These are phyloP conservation scores for Trametes polyzona DNA, from an alignment of 1,284 basidiomycete species.

Conservation along the genomic window DNA sequence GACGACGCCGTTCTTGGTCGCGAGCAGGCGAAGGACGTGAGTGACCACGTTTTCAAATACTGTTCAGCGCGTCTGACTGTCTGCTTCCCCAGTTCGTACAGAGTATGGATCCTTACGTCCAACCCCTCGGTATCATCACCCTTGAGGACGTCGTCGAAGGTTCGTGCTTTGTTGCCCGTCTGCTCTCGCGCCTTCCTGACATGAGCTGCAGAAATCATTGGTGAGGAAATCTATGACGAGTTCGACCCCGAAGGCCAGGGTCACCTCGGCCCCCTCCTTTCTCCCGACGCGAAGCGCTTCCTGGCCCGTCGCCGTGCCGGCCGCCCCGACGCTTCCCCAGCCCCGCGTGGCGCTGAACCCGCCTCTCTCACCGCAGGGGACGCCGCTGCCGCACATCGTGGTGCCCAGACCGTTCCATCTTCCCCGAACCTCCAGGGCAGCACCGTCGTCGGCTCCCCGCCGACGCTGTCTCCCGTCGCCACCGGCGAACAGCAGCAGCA, in stretches of 20 bases:
- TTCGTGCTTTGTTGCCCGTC: conserved; percentile 31
- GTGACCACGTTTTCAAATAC: conserved; percentile 18
- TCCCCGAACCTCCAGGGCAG: conserved; percentile 10
- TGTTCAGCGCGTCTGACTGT: neutral
- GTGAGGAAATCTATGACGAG: conserved; percentile 90
- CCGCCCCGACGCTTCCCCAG: conserved; percentile 12
- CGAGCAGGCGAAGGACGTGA: conserved; percentile 66
- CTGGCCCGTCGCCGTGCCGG: conserved; percentile 14
- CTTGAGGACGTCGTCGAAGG: conserved; percentile 92
- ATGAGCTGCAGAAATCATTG: conserved; percentile 68
- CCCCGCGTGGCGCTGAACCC: neutral
- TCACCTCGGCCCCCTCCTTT: conserved; percentile 26
- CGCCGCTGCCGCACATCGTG: conserved; percentile 2
- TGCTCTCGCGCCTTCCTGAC: conserved; percentile 4
- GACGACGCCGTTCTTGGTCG: conserved; percentile 78
- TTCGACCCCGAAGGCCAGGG: conserved; percentile 55
- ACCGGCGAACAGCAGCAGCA: conserved; percentile 2
- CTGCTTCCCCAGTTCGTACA: conserved; percentile 61
- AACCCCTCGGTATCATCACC: conserved; percentile 90
- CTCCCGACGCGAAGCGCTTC: conserved; percentile 24
- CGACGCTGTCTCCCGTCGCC: neutral
- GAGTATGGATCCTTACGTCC: conserved; percentile 69
- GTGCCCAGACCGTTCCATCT: conserved; percentile 16
- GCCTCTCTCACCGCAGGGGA: neutral
- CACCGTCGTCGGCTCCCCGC: conserved; percentile 3